These are phyloP conservation scores for Pseudogymnoascus sp. DNA, from an alignment of 2,329 filamentous ascomycete genomes.

Conservation along the genomic window DNA sequence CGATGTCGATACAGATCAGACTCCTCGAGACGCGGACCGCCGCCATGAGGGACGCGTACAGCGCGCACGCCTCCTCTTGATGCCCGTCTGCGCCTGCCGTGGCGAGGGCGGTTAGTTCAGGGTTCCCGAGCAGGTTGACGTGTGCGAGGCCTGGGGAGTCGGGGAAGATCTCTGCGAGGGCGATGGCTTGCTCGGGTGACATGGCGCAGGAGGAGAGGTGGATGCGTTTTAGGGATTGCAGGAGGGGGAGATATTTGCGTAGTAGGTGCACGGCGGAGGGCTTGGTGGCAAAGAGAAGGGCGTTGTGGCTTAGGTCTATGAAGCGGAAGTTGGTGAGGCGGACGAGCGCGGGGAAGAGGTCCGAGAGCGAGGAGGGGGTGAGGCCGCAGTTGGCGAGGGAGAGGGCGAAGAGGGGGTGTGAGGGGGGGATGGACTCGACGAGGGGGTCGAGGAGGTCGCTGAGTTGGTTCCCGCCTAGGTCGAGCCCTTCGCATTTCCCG, in stretches of 20 bases:
- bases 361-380: slow-evolving; percentile 62
- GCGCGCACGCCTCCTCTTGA: slow-evolving; percentile 88
- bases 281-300: slow-evolving; percentile 64
- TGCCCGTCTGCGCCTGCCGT: slow-evolving; percentile 68
- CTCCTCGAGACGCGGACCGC: slow-evolving; percentile 77
- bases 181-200: slow-evolving; percentile 81
- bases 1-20: slow-evolving; percentile 84
- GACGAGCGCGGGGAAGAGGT: slow-evolving; percentile 66
- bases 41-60: slow-evolving; percentile 86
- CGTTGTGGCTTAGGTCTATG: slow-evolving; percentile 88
- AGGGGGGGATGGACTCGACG: slow-evolving; percentile 43
- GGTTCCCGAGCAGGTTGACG: slow-evolving; percentile 79
- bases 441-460: slow-evolving; percentile 48
- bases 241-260: slow-evolving; percentile 71
- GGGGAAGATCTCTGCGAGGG: slow-evolving; percentile 80
- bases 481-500: slow-evolving; percentile 77
- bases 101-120: slow-evolving; percentile 61
- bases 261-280: slow-evolving; percentile 70
- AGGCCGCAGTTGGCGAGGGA: slow-evolving; percentile 83
- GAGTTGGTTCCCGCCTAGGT: slow-evolving; percentile 78
- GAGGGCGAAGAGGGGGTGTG: slow-evolving; percentile 66
- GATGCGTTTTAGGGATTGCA: slow-evolving; percentile 71
- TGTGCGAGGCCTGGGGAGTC: slow-evolving; percentile 78
- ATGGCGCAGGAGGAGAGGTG: slow-evolving; percentile 81
- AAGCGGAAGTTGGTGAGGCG: slow-evolving; percentile 72